Conservation (phyloP, 148 eudicot species). For the Rhododendron mucronatum region DNA sequence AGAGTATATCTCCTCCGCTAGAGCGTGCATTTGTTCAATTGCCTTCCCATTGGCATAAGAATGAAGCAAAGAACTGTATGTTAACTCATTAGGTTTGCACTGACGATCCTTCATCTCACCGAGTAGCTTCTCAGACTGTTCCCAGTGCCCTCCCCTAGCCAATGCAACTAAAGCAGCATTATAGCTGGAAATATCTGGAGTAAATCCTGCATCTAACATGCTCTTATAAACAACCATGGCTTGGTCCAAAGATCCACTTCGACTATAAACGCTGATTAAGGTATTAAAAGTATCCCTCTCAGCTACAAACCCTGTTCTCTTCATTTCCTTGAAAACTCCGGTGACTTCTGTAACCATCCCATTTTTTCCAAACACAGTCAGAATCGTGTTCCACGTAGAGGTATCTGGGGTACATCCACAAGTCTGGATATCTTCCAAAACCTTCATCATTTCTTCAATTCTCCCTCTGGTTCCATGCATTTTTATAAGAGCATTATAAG, state of each 20-base stretch:
- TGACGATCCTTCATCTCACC: constrained; percentile 55
- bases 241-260: constrained; percentile 65
- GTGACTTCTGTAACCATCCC: constrained; percentile 78
- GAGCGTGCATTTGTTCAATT: constrained; percentile 47
- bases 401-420: constrained; percentile 71
- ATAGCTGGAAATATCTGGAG: constrained; percentile 85
- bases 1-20: constrained; percentile 68
- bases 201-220: constrained; percentile 71
- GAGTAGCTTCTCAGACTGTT: constrained; percentile 72
- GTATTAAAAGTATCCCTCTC: constrained; percentile 92
- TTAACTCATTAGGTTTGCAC: constrained; percentile 71
- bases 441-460: constrained; percentile 78
- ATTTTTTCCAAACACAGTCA: constrained; percentile 84
- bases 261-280: constrained; percentile 80
- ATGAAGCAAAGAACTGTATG: constrained; percentile 78
- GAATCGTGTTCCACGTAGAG: constrained; percentile 89
- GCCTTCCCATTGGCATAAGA: constrained; percentile 86
- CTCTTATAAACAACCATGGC: constrained; percentile 70
- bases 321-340: constrained; percentile 74
- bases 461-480: constrained; percentile 85
- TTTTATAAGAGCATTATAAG: constrained; percentile 79
- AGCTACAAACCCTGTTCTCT: constrained; percentile 73
- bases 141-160: constrained; percentile 91
- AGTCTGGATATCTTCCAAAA: constrained; percentile 70
- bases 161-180: constrained; percentile 80